Conservation (phyloP, 2,329 filamentous ascomycete genomes). For the Penicillium sp. region DNA sequence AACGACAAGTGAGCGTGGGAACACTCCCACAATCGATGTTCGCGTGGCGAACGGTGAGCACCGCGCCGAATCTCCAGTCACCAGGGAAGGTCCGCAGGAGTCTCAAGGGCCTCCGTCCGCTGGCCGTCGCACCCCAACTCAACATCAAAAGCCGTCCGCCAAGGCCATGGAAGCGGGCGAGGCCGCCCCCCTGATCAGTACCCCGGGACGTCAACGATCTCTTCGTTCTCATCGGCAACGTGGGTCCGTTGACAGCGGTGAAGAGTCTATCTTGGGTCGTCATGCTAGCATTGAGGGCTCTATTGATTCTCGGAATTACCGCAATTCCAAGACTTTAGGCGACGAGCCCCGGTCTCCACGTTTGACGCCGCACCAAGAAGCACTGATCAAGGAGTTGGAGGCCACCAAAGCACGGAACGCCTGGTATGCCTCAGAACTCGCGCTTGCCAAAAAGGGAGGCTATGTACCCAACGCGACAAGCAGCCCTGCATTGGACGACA, state of each 20-base stretch:
- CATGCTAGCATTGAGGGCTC: conserved; percentile 43
- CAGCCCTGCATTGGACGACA: conserved; percentile 74
- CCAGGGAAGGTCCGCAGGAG: conserved; percentile 45
- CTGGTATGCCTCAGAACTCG: conserved; percentile 95
- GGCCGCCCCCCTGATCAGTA: conserved; percentile 45
- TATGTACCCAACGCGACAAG: conserved; percentile 73
- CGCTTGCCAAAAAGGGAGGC: conserved; percentile 85
- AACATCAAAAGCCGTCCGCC: conserved; percentile 46
- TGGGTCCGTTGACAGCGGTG: conserved; percentile 68
- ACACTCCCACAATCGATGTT: conserved; percentile 44
- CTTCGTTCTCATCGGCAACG: conserved; percentile 62
- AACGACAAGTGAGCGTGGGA: conserved; percentile 50
- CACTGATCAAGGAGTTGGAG: conserved; percentile 84
- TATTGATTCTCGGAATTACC: conserved; percentile 37
- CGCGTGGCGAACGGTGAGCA: conserved; percentile 49
- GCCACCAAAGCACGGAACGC: conserved; percentile 82
- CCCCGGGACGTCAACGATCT: conserved; percentile 51
- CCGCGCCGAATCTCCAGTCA: conserved; percentile 50
- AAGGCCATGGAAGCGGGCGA: conserved; percentile 50
- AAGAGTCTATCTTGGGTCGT: conserved; percentile 55
- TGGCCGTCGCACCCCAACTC: conserved; percentile 66
- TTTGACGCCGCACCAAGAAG: conserved; percentile 53
- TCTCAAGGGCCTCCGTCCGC: conserved; percentile 54
- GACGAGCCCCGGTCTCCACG: conserved; percentile 50
- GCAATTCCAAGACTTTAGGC: conserved; percentile 43